These are phyloP conservation scores for Ceratonia siliqua DNA, from an alignment of 306 rosid species.

Conservation along the genomic window DNA sequence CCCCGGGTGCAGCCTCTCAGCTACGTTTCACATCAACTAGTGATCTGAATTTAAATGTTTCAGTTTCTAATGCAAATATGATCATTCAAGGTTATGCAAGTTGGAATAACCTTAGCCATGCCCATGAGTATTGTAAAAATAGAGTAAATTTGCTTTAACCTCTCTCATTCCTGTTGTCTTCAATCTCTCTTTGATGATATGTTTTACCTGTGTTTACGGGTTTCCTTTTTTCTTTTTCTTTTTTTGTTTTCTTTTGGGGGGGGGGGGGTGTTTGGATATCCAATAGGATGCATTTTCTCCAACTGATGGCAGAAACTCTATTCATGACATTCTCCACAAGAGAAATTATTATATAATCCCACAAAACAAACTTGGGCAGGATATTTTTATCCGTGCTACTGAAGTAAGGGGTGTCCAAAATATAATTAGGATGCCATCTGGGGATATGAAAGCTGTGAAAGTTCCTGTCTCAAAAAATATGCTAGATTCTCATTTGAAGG, in stretches of 20 bases:
- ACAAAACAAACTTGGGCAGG: slow-evolving; percentile 95
- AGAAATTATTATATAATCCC: slow-evolving; percentile 81
- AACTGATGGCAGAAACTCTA: slow-evolving; percentile 54
- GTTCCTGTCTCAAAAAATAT: slow-evolving; percentile 92
- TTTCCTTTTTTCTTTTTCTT: background rate
- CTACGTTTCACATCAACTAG: slow-evolving; percentile 83
- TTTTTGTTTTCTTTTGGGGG: background rate
- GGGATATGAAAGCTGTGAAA: slow-evolving; percentile 85
- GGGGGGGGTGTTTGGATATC: background rate
- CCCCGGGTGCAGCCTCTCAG: slow-evolving; percentile 90
- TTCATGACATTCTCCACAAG: slow-evolving; percentile 54
- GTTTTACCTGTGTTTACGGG: slow-evolving; percentile 3
- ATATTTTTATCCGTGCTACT: slow-evolving; percentile 86
- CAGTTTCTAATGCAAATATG: slow-evolving; percentile 92
- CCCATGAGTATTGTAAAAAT: slow-evolving; percentile 52
- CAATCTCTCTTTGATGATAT: slow-evolving; percentile 6
- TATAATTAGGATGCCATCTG: slow-evolving; percentile 81
- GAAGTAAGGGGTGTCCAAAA: slow-evolving; percentile 76
- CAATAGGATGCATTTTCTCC: slow-evolving; percentile 72
- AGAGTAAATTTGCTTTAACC: slow-evolving; percentile 46
- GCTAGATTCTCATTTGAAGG: slow-evolving; percentile 85
- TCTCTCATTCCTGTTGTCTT: slow-evolving; percentile 28
- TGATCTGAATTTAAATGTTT: slow-evolving; percentile 87
- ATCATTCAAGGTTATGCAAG: slow-evolving; percentile 97
- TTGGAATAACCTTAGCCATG: slow-evolving; percentile 82